These are phyloP conservation scores for Parmelia sp. DNA, from an alignment of 495 filamentous ascomycete genomes.

Conservation along the genomic window DNA sequence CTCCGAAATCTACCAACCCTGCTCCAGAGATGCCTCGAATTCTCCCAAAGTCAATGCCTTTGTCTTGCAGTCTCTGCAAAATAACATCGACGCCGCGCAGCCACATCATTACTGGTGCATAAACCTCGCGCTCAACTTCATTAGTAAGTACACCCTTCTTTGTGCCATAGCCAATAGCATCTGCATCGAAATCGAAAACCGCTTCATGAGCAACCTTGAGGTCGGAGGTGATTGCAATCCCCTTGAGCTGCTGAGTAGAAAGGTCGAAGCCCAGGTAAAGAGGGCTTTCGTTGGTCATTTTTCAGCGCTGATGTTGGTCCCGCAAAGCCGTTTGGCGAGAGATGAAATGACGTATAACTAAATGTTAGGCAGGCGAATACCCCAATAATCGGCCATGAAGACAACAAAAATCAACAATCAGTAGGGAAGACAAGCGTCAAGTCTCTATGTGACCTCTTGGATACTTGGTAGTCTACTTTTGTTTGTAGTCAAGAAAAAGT, in stretches of 20 bases:
- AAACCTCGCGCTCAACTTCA: slow-evolving; percentile 76
- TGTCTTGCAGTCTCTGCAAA: slow-evolving; percentile 60
- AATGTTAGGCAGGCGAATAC: background rate
- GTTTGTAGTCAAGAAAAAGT: background rate
- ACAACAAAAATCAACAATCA: background rate
- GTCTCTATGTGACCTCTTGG: background rate
- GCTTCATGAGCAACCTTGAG: slow-evolving; percentile 70
- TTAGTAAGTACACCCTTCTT: slow-evolving; percentile 82
- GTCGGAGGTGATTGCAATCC: slow-evolving; percentile 73
- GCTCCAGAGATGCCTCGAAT: slow-evolving; percentile 83
- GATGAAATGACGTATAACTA: background rate
- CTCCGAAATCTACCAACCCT: no score
- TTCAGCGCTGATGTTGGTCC: background rate
- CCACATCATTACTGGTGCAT: slow-evolving; percentile 89
- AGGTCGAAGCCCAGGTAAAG: slow-evolving; percentile 93
- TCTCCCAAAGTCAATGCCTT: slow-evolving; percentile 67
- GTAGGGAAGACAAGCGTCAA: no score
- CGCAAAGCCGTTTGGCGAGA: background rate
- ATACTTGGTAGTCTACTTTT: background rate
- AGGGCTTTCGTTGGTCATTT: slow-evolving; percentile 44
- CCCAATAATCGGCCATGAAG: background rate
- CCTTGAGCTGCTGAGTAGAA: slow-evolving; percentile 94
- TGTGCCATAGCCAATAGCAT: slow-evolving; percentile 67
- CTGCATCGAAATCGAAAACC: slow-evolving; percentile 67
- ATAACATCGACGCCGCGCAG: slow-evolving; percentile 86